Evolutionary conservation across 495 filamentous ascomycete species (phyloP), one percentile per base, ranked within the genome.

Genomic region (Penicillium cosmopolitanum): DNA sequence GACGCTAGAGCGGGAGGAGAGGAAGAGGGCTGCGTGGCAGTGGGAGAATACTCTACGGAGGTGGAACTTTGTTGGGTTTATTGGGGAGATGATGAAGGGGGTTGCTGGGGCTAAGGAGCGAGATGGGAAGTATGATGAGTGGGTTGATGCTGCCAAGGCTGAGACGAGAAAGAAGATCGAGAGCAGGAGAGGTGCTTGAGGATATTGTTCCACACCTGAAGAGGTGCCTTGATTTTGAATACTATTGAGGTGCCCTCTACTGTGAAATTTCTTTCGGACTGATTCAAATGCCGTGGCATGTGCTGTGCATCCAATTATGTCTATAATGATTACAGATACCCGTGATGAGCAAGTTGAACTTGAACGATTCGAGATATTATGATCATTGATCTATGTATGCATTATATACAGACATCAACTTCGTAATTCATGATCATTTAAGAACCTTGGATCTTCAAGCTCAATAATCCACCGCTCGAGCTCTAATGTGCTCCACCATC

Each of bases 41-140:
- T 98, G 93, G 86, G 95, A 99, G 84, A 98, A 99, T 76, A 91
- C 93, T 28, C 78, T 99, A 70, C 75, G 95, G 57, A 75, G 90
- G 66, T 94, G 95, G 74, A 99, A 99, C 70, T 98, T 99, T 76
- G 88, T 99, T 16, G 96, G 93, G 0, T 97, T 99, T 70, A 88
- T 93, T 53, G 91, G 90, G 44, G 95, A 98, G 82, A 80, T 96
- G 52, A 73, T 96, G 64, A 95, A 94, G 80, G 91, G 86, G 21
- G 93, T 97, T 31, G 88, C 90, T 42, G 78, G 74, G 61, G 61
- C 68, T 61, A 97, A 96, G 77, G 64, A 96, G 53, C 75, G 77
- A 61, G 18, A 44, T 64, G 7, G 80, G 84, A 21, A 85, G 47
- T 96, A 91, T 72, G 80, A 85, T 6, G 79, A 84, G 68, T 96